Evolutionary conservation across 2,329 filamentous ascomycete genomes (phyloP), one percentile per base, ranked within the genome.

Genomic region (Cyclaneusma minus): DNA sequence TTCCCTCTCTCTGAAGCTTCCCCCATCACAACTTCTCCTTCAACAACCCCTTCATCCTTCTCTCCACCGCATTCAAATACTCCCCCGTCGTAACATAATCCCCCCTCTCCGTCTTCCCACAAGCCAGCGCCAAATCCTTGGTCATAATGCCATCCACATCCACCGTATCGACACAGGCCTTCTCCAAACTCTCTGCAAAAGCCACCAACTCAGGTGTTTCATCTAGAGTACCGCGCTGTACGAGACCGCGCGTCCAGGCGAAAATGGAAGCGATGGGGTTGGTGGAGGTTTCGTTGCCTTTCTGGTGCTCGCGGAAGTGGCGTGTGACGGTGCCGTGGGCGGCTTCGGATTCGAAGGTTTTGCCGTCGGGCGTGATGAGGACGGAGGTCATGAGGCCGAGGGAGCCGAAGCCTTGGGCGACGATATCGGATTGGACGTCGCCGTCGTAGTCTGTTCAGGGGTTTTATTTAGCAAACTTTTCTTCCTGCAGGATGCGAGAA

Each of bases 181-280:
- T 67, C 68, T 98, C 89, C 29, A 98, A 69, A 48, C 67, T 70
- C 62, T 95, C 81, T 32, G 87, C 89, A 47, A 93, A 98, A 26
- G 80, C 68, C 33, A 93, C 72, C 15, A 98, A 64, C 40, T 94
- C 85, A 16, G 85, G 85, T n/a, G 84, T 94, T 28, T 71, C 62
- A 56, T 98, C 89, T 39, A 98, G 72, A 60, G 82, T 78, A 44
- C 89, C 89, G 45, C 89, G 81, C 68, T 94, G 89, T 42, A 82
- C 61, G 24, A 98, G 71, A 46, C 89, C 89, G 33, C 89, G 79
- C 33, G 89, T 95, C 89, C 89, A 98, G 47, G 89, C 89, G 55
- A 95, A 98, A 62, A 98, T 95, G 51, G 83, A 92, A 36, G 89
- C 89, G 45, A 95, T 95, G 34, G 89, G 89, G 73, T 98, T 95